Evolutionary conservation across 805 yeast species (phyloP).

Genomic region (Candida hispaniensis): DNA sequence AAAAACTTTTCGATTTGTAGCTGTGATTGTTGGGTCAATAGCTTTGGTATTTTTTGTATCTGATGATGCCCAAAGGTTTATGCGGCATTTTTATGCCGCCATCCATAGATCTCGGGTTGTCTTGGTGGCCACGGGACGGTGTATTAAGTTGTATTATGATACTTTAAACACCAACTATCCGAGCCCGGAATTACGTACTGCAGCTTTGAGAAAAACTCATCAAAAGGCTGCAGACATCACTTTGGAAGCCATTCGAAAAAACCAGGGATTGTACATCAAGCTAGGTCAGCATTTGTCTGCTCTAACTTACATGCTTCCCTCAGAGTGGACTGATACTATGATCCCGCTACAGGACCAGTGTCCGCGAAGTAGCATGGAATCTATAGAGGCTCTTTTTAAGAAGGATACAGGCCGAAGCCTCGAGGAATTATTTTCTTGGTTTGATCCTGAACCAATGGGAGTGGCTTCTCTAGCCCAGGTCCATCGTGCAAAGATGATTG

Average conservation of each 20-base stretch:
- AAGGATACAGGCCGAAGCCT: conserved; percentile 53
- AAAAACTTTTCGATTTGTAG: conserved; percentile 3
- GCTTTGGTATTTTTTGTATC: conserved; percentile 6
- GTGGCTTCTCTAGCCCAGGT: conserved; percentile 97
- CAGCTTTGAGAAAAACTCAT: conserved; percentile 59
- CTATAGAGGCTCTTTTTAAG: conserved; percentile 54
- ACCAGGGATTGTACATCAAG: conserved; percentile 90
- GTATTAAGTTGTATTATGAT: conserved; percentile 59
- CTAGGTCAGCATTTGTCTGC: conserved; percentile 93
- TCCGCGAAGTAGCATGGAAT: conserved; percentile 65
- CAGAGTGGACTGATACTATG: conserved; percentile 94
- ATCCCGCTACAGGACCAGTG: conserved; percentile 84
- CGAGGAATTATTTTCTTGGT: conserved; percentile 53
- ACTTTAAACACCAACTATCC: conserved; percentile 39
- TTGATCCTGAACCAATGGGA: conserved; percentile 72
- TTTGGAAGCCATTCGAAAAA: conserved; percentile 61
- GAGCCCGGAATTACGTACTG: conserved; percentile 36
- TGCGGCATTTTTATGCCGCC: conserved; percentile 21
- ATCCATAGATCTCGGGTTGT: conserved; percentile 27
- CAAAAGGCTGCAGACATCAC: conserved; percentile 68
- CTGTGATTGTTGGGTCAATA: conserved; percentile 3
- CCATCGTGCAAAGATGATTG: conserved; percentile 57
- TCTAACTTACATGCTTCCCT: conserved; percentile 79
- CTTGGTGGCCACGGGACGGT: conserved; percentile 49
- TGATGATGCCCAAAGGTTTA: conserved; percentile 17